phyloP scores from a whole-genome alignment of 371 early-diverging fungal genomes.

The Batkoa obscura region DNA sequence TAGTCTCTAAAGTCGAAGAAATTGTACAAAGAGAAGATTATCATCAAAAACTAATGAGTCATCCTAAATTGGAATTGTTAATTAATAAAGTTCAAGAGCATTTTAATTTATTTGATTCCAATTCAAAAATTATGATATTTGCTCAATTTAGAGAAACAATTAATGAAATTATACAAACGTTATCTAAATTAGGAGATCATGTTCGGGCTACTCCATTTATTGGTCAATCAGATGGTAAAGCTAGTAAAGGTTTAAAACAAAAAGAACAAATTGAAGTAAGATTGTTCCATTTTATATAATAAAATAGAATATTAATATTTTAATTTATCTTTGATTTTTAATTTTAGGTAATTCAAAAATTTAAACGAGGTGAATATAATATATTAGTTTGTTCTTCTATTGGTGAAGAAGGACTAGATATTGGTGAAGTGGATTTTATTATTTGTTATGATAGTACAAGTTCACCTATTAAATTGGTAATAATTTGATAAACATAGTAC shows the following conservation, averaged over 20 bases:
- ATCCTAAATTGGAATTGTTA: constrained; percentile 41
- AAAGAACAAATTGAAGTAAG: constrained; percentile 11
- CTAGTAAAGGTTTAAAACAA: constrained; percentile 16
- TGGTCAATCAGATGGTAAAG: constrained; percentile 54
- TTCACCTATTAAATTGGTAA: constrained; percentile 49
- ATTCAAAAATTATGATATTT: constrained; percentile 75
- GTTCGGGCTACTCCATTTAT: constrained; percentile 57
- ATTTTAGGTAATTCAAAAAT: constrained; percentile 9
- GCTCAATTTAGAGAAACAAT: constrained; percentile 73
- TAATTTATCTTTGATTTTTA: not conserved
- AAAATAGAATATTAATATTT: not conserved
- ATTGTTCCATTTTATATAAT: not conserved
- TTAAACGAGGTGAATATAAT: constrained; percentile 53
- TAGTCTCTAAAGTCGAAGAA: constrained; percentile 17
- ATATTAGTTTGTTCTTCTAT: constrained; percentile 80
- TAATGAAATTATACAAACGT: constrained; percentile 49
- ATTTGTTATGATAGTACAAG: constrained; percentile 75
- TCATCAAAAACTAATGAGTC: constrained; percentile 67
- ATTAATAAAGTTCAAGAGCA: constrained; percentile 20
- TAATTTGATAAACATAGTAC: constrained; percentile 16
- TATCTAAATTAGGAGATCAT: constrained; percentile 43
- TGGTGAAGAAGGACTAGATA: constrained; percentile 94
- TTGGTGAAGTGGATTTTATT: constrained; percentile 91
- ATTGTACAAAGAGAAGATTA: constrained; percentile 21
- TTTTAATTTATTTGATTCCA: constrained; percentile 5